Evolutionary conservation across 1,284 basidiomycete genomes (phyloP), one percentile per base, ranked within the genome.

Genomic region (Phylloboletellus chloephorus): DNA sequence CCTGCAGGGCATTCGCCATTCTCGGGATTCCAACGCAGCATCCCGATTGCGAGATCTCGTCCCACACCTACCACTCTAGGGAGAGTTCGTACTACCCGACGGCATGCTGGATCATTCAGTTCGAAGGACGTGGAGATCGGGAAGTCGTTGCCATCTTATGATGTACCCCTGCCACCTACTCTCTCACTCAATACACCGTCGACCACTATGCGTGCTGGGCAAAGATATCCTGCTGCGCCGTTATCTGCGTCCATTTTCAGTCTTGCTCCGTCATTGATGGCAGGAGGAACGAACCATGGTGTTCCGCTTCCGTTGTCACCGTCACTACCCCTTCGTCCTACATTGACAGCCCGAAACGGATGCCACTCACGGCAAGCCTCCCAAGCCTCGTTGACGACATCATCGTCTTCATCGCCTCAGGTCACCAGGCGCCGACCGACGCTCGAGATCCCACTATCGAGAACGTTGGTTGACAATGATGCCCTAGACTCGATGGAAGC

Each of bases 51-150:
- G 11, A 64, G 71, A 47, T 66, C 63, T 11, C 72, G 74, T n/a
- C 58, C 46, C 6, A 50, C 55, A 5, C 48, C 54, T 15, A 46
- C 50, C 26, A 45, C 45, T 7, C 40, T 60, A 19, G 51, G 58
- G n/a, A 58, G 65, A 44, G 51, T 57, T 32, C 64, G 65, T 41
- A 78, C 72, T 52, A 74, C 73, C 47, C 76, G 91, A n/a, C 73
- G 92, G 16, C 88, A 95, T 60, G 92, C 88, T 2, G 92, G 92
- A 5, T 95, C 91, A 1, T 96, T 95, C 68, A 93, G 89, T 50
- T 83, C 76, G 24, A 87, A 90, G 57, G 92, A 96, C 59, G 85
- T 96, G 1, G 83, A 94, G 60, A 79, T 89, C 41, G 92, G 92
- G 25, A 88, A 83, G 63, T 71, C 78, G 40, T 67, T 95, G 49